phyloP scores from a whole-genome alignment of 805 yeast genomes.

The Wickerhamomyces chambardii region DNA sequence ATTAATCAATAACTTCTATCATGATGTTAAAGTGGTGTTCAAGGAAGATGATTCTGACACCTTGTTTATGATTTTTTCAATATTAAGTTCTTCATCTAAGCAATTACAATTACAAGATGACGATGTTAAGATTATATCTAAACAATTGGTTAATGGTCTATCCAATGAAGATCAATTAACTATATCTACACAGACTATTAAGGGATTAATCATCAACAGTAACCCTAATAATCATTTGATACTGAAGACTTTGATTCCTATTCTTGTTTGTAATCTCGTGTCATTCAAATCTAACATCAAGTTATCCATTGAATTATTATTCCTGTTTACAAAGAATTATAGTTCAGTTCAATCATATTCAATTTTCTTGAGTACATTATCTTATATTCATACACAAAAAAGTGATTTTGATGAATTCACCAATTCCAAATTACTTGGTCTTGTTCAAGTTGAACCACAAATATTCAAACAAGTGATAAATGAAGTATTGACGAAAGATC shows the following conservation, averaged over 20 bases:
- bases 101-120: conserved; percentile 20
- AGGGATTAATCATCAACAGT: conserved; percentile 33
- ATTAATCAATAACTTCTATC: conserved; percentile 27
- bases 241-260: conserved; percentile 36
- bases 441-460: conserved; percentile 34
- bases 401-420: conserved; percentile 25
- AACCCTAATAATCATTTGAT: conserved; percentile 23
- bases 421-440: conserved; percentile 35
- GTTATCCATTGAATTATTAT: conserved; percentile 22
- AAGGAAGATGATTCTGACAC: conserved; percentile 7
- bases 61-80: conserved; percentile 33
- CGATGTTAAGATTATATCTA: conserved; percentile 28
- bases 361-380: conserved; percentile 27
- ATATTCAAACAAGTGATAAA: conserved; percentile 41
- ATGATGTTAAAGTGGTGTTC: conserved; percentile 22
- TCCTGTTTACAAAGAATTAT: conserved; percentile 8
- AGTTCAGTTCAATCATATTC: conserved; percentile 14
- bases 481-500: conserved; percentile 26
- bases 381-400: conserved; percentile 16
- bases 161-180: conserved; percentile 23
- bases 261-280: conserved; percentile 24
- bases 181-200: conserved; percentile 52
- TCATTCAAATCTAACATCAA: conserved; percentile 19
- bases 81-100: conserved; percentile 30
- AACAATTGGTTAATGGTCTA: conserved; percentile 26